Percentiles rank a stretch among this genome's conserved stretches.
These are phyloP conservation scores for Daldinia caldariorum DNA, from an alignment of 495 filamentous ascomycete species.

Conservation along the genomic window DNA sequence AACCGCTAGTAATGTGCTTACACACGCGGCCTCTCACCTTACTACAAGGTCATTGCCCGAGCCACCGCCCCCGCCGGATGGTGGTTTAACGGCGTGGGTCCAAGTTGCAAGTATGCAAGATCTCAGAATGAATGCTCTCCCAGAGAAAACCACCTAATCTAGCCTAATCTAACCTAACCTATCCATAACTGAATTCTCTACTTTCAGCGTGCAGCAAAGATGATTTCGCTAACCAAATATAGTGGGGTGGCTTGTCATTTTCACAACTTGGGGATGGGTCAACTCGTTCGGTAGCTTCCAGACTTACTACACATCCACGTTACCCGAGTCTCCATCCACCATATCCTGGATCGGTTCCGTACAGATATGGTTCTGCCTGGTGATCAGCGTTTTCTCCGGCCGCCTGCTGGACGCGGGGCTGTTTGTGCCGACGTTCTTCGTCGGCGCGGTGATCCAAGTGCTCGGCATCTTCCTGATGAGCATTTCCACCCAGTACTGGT, in stretches of 20 bases:
- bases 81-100: constrained; percentile 71
- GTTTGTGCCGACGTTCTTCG: constrained; percentile 65
- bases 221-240: constrained; percentile 21
- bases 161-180: too few species aligned
- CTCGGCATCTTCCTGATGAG: constrained; percentile 79
- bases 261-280: constrained; percentile 81
- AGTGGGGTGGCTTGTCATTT: constrained; percentile 71
- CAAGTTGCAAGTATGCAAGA: constrained; percentile 61
- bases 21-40: constrained; percentile 43
- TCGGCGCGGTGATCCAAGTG: constrained; percentile 61
- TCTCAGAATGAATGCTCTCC: too few species aligned
- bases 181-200: too few species aligned
- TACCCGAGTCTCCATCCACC: constrained; percentile 54
- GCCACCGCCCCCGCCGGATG: constrained; percentile 69
- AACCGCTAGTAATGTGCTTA: constrained; percentile 44
- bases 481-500: constrained; percentile 75
- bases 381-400: constrained; percentile 64
- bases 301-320: constrained; percentile 68
- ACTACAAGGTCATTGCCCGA: constrained; percentile 62
- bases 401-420: constrained; percentile 67
- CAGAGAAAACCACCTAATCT: too few species aligned
- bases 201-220: too few species aligned
- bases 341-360: constrained; percentile 72
- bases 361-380: constrained; percentile 64
- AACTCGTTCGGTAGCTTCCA: constrained; percentile 81